These are phyloP conservation scores for Malassezia sp. DNA, from an alignment of 1,284 basidiomycete genomes.

Conservation along the genomic window DNA sequence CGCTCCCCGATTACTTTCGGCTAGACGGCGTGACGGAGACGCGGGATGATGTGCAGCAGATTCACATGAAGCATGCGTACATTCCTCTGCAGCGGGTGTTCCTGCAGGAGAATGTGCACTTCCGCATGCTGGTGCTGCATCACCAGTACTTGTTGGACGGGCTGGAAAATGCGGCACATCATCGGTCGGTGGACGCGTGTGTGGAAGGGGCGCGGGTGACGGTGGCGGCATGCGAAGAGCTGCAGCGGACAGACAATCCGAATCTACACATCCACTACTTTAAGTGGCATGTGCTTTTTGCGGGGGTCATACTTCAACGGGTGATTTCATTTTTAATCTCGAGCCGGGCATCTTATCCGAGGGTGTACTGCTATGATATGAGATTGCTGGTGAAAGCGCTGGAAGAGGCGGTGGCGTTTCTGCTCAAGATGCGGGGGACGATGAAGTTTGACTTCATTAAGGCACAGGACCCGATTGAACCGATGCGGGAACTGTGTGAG, in stretches of 20 bases:
- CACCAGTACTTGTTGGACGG: constrained; percentile 22
- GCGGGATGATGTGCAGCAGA: background rate
- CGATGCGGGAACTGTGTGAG: background rate
- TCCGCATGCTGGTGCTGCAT: constrained; percentile 27
- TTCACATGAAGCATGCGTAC: constrained; percentile 17
- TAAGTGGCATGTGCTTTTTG: constrained; percentile 2
- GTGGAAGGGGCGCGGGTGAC: constrained; percentile 1
- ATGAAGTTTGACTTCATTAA: background rate
- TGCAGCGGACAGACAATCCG: background rate
- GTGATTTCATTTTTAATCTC: background rate
- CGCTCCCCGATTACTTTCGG: background rate
- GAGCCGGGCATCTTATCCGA: background rate
- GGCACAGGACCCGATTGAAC: background rate
- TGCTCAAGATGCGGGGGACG: background rate
- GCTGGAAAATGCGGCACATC: constrained; percentile 22
- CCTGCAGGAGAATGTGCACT: constrained; percentile 24
- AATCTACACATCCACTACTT: constrained; percentile 1
- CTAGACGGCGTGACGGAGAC: background rate
- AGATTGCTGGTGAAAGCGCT: background rate
- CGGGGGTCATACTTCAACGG: background rate
- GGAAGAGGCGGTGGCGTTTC: background rate
- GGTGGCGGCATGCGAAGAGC: constrained; percentile 3
- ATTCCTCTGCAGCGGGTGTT: constrained; percentile 23
- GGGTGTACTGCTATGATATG: too few relatives aligned
- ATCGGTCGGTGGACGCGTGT: constrained; percentile 18